Base-by-base conservation (phyloP, 2,329 filamentous ascomycete species). In the Fusarium sacchari region DNA sequence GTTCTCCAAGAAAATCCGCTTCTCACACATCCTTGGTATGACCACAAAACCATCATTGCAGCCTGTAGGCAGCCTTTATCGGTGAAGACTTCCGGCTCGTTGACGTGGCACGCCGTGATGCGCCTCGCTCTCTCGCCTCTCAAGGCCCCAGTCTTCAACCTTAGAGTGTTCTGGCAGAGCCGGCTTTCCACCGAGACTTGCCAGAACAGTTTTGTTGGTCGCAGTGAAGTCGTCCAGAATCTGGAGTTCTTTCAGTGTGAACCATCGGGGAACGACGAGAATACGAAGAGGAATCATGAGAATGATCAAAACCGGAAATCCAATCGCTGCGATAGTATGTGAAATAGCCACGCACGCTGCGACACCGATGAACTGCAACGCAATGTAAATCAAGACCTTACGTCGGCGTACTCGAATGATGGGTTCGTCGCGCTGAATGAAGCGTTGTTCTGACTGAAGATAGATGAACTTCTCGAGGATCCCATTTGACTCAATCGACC, bases 61-160 rank as follows among this genome's bases (percentile, higher is more conserved):
- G 3, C 0, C 6, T 3, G 30, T n/a, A 4, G 15, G 9, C 9
- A 9, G 3, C 0, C 0, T 17, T 8, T 42, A 43, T 43, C n/a
- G 40, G 40, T 43, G 40, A 15, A 24, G 15, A 43, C n/a, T 24
- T 43, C 40, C 40, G 5, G n/a, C 40, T 3, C 40, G 40, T 24
- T 43, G 40, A 2, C 40, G 40, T 7, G 40, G 22, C 14, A 42
- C 40, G 6, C 40, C 40, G 40, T 7, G 14, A 5, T 14, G 40
- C n/a, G 40, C 40, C 14, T 42, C 40, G 14, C 40, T n/a, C 22
- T 42, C 40, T 42, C 40, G 40, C 40, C 40, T 42, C 22, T 42
- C 40, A 17, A 42, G 6, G 6, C 40, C 40, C 40, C 40, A 42
- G 6, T 42, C 40, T 14, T 42, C 40, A 17, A 42, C 7, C 40